Percentiles rank a stretch among this genome's conserved stretches.
phyloP scores from a whole-genome alignment of 202 grass and related monocot genomes.

The Zoysia matrella region DNA sequence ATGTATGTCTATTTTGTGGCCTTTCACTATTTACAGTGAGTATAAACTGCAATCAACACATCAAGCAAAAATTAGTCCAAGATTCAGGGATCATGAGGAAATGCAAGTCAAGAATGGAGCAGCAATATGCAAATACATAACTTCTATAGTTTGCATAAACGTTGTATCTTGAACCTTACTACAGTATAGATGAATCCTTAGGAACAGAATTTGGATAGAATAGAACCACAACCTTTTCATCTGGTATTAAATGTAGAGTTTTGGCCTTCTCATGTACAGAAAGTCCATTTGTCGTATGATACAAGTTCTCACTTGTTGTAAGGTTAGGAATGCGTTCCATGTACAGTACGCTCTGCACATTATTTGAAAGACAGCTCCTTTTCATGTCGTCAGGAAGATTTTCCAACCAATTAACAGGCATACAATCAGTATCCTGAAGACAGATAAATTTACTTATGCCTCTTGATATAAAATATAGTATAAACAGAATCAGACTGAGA shows the following conservation, averaged over 20 bases:
- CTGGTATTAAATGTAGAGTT: conserved; percentile 22
- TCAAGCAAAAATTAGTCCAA: conserved; percentile 29
- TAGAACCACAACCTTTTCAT: conserved; percentile 41
- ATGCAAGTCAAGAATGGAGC: background rate
- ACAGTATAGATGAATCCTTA: background rate
- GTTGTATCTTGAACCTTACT: conserved; percentile 5
- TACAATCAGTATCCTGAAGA: conserved; percentile 81
- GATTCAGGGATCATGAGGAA: conserved; percentile 11
- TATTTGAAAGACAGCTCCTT: conserved; percentile 42
- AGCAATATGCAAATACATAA: conserved; percentile 1
- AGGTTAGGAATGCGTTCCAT: conserved; percentile 33
- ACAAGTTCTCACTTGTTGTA: conserved; percentile 40
- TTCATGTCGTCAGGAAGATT: conserved; percentile 52
- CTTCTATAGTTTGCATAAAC: conserved; percentile 26
- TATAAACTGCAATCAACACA: conserved; percentile 38
- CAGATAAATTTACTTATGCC: conserved; percentile 29
- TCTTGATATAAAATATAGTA: conserved; percentile 22
- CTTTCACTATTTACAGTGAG: conserved; percentile 32
- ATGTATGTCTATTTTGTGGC: conserved; percentile 7
- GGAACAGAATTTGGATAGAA: conserved; percentile 34
- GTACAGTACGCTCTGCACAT: conserved; percentile 25
- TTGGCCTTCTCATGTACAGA: conserved; percentile 21
- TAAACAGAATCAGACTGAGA: background rate
- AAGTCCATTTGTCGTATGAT: conserved; percentile 35
- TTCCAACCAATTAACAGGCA: conserved; percentile 57